A percentile compares a stretch with the other conserved stretches of the same genome.
phyloP scores from a whole-genome alignment of 129 eudicot species.

The Silybum marianum region DNA sequence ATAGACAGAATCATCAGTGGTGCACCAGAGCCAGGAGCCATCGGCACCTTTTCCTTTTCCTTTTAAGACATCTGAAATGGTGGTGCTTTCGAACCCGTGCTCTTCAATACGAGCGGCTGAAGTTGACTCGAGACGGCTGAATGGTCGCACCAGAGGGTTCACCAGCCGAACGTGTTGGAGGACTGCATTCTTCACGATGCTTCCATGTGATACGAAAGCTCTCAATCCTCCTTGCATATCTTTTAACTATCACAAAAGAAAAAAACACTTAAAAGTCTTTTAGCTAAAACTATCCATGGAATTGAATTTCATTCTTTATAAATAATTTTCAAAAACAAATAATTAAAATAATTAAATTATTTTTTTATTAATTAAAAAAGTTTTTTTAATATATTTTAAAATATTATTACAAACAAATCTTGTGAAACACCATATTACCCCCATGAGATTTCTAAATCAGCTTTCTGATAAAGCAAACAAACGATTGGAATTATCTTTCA shows the following conservation, averaged over 20 bases:
- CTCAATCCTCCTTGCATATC: constrained; percentile 87
- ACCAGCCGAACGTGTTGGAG: constrained; percentile 65
- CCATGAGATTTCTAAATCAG: no score
- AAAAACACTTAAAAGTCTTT: not conserved
- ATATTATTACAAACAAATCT: no score
- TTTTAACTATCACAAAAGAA: constrained; percentile 29
- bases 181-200: constrained; percentile 69
- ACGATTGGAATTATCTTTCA: no score
- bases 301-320: no score
- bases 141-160: constrained; percentile 53
- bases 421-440: no score
- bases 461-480: no score
- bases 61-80: constrained; percentile 72
- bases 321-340: no score
- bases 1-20: constrained; percentile 90
- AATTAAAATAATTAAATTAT: no score
- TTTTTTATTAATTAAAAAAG: no score
- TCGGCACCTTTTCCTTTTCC: constrained; percentile 90
- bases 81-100: constrained; percentile 97
- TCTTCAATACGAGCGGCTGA: constrained; percentile 88
- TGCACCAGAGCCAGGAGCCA: constrained; percentile 99
- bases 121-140: constrained; percentile 63
- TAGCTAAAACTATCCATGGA: not conserved
- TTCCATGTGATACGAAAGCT: constrained; percentile 71
- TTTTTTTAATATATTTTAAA: no score